A percentile compares a stretch with the other conserved stretches of the same genome.
Conservation (phyloP, 2,329 filamentous ascomycete species). For the Ascochyta pisi region DNA sequence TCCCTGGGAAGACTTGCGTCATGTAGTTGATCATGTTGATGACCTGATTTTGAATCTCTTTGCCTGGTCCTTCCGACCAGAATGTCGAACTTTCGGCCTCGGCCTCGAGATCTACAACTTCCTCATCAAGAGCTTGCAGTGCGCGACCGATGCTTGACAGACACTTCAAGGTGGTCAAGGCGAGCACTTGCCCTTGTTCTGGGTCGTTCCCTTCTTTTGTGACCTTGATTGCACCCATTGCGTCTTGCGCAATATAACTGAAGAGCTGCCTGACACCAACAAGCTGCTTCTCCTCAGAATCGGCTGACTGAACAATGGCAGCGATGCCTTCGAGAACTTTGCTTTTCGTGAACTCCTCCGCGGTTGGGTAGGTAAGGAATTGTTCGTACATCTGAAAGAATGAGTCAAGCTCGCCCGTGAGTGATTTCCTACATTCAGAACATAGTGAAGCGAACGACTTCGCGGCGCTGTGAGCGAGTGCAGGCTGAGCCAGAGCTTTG, state of each 20-base stretch:
- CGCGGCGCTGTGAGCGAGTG: slow-evolving; percentile 71
- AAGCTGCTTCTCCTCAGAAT: slow-evolving; percentile 63
- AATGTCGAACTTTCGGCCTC: slow-evolving; percentile 45
- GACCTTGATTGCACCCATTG: slow-evolving; percentile 49
- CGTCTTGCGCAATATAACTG: slow-evolving; percentile 67
- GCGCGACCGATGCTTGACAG: slow-evolving; percentile 74
- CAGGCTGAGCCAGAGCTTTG: slow-evolving; percentile 67
- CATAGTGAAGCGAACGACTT: slow-evolving; percentile 77
- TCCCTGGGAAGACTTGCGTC: slow-evolving; percentile 62
- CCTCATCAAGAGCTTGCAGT: slow-evolving; percentile 71
- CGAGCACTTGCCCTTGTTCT: slow-evolving; percentile 53
- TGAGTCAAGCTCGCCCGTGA: slow-evolving; percentile 70
- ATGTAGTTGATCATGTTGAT: slow-evolving; percentile 59
- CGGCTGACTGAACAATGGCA: slow-evolving; percentile 75
- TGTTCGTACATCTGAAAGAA: slow-evolving; percentile 75
- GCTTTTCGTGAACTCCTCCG: slow-evolving; percentile 75
- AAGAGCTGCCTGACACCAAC: slow-evolving; percentile 65
- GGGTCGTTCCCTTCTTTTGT: slow-evolving; percentile 43
- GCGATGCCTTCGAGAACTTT: slow-evolving; percentile 76
- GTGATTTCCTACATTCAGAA: slow-evolving; percentile 72
- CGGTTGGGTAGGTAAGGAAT: slow-evolving; percentile 64
- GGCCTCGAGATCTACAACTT: slow-evolving; percentile 70
- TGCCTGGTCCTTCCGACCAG: slow-evolving; percentile 59
- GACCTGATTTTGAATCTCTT: slow-evolving; percentile 59
- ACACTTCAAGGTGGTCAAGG: slow-evolving; percentile 67